phyloP scores from a whole-genome alignment of 2,329 filamentous ascomycete species.

The Colletotrichum sojae region DNA sequence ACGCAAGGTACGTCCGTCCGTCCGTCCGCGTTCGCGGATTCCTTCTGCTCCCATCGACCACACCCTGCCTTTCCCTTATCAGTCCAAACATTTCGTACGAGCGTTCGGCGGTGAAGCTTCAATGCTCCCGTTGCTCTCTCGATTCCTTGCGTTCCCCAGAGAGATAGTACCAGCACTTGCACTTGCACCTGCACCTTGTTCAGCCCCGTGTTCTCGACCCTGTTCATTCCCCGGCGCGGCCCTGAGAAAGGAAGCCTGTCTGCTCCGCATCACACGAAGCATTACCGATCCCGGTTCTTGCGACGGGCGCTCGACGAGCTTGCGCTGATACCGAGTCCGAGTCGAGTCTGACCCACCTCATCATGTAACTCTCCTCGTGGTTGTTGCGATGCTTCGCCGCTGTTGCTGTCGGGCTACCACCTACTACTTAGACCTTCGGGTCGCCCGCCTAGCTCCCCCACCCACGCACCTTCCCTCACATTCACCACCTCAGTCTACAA shows the following conservation, averaged over 20 bases:
- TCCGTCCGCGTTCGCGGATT: slow-evolving; percentile 31
- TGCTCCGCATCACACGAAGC: slow-evolving; percentile 21
- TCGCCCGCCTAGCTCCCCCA: slow-evolving; percentile 9
- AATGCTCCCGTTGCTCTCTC: slow-evolving; percentile 35
- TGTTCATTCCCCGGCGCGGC: slow-evolving; percentile 9
- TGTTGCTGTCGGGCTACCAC: slow-evolving; percentile 8
- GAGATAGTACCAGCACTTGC: slow-evolving; percentile 1
- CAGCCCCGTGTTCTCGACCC: slow-evolving; percentile 20
- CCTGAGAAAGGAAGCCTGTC: slow-evolving; percentile 26
- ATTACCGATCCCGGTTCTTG: slow-evolving; percentile 26
- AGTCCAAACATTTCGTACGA: slow-evolving; percentile 36
- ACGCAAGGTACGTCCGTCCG: slow-evolving; percentile 40
- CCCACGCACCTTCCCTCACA: not conserved
- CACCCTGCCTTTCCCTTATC: slow-evolving; percentile 40
- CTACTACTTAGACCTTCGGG: slow-evolving; percentile 29
- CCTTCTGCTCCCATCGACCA: slow-evolving; percentile 19
- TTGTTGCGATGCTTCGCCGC: slow-evolving; percentile 35
- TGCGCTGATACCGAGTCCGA: slow-evolving; percentile 28
- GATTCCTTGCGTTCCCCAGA: slow-evolving; percentile 27
- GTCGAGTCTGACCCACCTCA: slow-evolving; percentile 37
- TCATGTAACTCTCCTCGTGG: slow-evolving; percentile 37
- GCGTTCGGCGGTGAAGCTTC: slow-evolving; percentile 41
- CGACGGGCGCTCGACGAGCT: slow-evolving; percentile 28
- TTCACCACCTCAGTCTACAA: slow-evolving; percentile 10
- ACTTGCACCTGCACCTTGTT: slow-evolving; percentile 11